Evolutionary conservation across 1,284 basidiomycete species (phyloP), one percentile per base, ranked within the genome.

Genomic region (Gastroboletus turbinatus): DNA sequence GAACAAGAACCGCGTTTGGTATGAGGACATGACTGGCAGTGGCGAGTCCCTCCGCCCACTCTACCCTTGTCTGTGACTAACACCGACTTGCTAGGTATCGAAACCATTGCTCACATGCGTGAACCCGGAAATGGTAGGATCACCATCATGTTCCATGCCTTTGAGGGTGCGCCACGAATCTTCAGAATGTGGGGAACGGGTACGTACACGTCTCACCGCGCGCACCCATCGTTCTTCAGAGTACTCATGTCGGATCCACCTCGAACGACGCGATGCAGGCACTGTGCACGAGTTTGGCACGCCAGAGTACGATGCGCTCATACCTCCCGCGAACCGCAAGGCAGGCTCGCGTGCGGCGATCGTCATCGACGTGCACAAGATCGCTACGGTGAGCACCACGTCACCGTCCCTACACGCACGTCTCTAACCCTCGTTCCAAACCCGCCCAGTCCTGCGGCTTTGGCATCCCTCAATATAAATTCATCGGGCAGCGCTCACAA

Each of bases 21-120:
- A 85, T 52, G 82, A 85, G 60, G 82, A 84, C 64, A 70, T 83
- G 44, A 80, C 78, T 39, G 82, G 82, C 11, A 81, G 81, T 55
- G 82, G 82, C 82, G 53, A 43, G 77, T 70, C 6, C 17, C 17
- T 45, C 30, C 21, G 7, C 29, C 13, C 33, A 27, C 4, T n/a
- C 23, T 36, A 2, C 4, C 16, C 32, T 21, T 17, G 11, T 23
- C n/a, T 35, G 14, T 17, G 23, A 19, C 30, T 52, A 10, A 58
- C 10, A 29, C 9, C 4, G 3, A 19, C 25, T 39, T 33, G 16
- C 32, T 46, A 84, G 83, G 82, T 23, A 70, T 78, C 17, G 84
- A 84, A 60, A 85, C 83, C 1, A 78, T 84, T n/a, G 71, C 83
- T 0, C 83, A 85, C 58, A 65, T 84, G 29, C 76, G 80, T 7